Evolutionary conservation across 352 stramenopile genomes (phyloP), one percentile per base, ranked within the genome.

Genomic region (Phytophthora multivora): DNA sequence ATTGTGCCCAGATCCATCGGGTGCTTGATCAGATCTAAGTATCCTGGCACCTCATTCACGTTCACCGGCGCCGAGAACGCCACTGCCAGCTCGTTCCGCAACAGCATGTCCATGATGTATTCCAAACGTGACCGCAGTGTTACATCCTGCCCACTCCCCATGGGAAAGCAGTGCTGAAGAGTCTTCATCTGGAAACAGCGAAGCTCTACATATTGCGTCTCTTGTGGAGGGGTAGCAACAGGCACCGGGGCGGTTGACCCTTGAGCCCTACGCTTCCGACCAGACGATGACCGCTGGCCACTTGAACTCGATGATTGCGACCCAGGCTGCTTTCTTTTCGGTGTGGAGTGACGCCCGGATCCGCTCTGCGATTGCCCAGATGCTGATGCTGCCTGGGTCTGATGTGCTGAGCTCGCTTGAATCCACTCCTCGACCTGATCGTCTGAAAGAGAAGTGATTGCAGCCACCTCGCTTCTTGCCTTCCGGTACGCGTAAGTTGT

Each of bases 1-100:
- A 98, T 80, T 21, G 95, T 98, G 5, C 84, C 84, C 4, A 98
- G 66, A 66, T 98, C 94, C 89, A 98, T 98, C 15, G 92, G 90
- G 6, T 81, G 40, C 45, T 86, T 87, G 54, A 96, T 79, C 23
- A 96, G 46, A 33, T 82, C 69, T 2, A 61, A 51, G 51, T 96
- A 96, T 12, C 82, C 84, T 13, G 81, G 86, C 1, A 96, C 79
- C 19, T 86, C 78, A 2, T 85, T 75, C 10, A 72, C 52, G 26
- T 91, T 80, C 48, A 96, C 88, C 5, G 88, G 88, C 5, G 79
- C 60, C 0, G 79, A 67, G 53, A 96, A 96, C 26, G 88, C 71
- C 25, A 78, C 18, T 13, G 88, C 79, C 33, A 95, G 42, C 28
- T 90, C 80, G 46, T 89, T 86, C 30, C 80, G 77, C 31, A 93